A percentile compares a stretch with the other conserved stretches of the same genome.
Evolutionary conservation across 2,329 filamentous ascomycete species (phyloP).

Genomic region (Hortaea werneckii): DNA sequence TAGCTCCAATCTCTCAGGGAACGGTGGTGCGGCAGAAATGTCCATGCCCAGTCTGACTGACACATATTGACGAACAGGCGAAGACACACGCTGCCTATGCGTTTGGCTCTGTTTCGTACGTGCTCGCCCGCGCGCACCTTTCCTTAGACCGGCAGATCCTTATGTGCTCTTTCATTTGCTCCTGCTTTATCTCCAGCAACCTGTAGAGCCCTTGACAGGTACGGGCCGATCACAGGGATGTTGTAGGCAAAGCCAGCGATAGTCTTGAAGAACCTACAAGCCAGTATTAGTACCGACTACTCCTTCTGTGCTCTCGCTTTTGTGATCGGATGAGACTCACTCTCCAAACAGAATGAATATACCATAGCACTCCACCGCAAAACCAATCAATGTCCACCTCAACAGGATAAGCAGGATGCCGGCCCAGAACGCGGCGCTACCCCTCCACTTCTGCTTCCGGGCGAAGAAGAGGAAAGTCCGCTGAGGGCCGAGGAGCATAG

Average conservation of each 20-base stretch:
- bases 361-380: conserved; percentile 82
- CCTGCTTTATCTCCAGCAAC: conserved; percentile 59
- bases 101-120: too few species aligned
- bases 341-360: conserved; percentile 92
- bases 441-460: conserved; percentile 82
- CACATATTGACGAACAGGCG: too few species aligned
- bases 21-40: too few species aligned
- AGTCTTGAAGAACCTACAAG: conserved; percentile 65
- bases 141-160: conserved; percentile 61
- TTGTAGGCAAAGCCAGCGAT: conserved; percentile 80
- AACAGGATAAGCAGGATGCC: conserved; percentile 80
- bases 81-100: too few species aligned
- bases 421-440: conserved; percentile 75
- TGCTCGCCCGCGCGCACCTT: too few species aligned
- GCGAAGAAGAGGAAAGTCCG: conserved; percentile 94
- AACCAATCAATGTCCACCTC: conserved; percentile 85
- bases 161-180: conserved; percentile 55
- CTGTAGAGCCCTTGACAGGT: conserved; percentile 66
- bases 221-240: conserved; percentile 76
- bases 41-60: too few species aligned
- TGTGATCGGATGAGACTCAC: conserved; percentile 9
- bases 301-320: neutral
- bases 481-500: conserved; percentile 83
- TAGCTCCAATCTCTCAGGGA: too few species aligned
- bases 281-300: neutral